Base-by-base conservation (phyloP, 1,139 yeast species). In the Fermentozyma sake region DNA sequence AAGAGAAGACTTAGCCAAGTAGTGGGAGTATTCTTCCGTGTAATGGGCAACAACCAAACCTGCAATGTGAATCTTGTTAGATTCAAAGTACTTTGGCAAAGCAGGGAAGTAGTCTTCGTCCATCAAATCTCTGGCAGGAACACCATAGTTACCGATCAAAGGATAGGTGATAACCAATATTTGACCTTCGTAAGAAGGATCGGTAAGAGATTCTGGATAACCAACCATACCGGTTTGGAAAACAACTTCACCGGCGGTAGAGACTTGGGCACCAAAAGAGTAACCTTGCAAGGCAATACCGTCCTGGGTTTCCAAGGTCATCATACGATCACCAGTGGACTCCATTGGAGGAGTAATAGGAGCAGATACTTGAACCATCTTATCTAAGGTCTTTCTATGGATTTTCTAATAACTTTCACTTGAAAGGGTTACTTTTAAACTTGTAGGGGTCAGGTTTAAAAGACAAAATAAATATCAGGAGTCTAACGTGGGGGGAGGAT, bases 181-280 rank as follows among this genome's bases (percentile, higher is more conserved):
- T 66, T 93, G 99, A 41, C 98, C 98, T 54, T 85, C 93, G 59
- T 93, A 93, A 28, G 98, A 91, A 39, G 99, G 98, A 64, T 93
- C 99, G 28, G 98, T 89, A 56, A 93, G 76, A 36, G 97, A 81
- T 62, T 93, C 99, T 25, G 98, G 98, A 59, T 93, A 93, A 41
- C 99, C 99, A 46, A 91, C 98, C 98, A 93, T 93, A 69, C 98
- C 98, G 40, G 99, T 93, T 65, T 91, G 98, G 76, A 93, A 93
- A 40, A 93, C 99, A 52, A 91, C 76, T 68, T 93, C 99, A 72
- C 99, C 99, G 35, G 98, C 95, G 33, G 80, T 78, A 18, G 91
- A 63, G 37, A 70, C 76, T 39, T 81, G 81, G 34, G 98, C 96
- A 69, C 99, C 99, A 48, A 93, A 93, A 14, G 98, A 89, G 68